Base-by-base conservation (phyloP, 2,329 filamentous ascomycete genomes). In the Grosmannia clavigera region DNA sequence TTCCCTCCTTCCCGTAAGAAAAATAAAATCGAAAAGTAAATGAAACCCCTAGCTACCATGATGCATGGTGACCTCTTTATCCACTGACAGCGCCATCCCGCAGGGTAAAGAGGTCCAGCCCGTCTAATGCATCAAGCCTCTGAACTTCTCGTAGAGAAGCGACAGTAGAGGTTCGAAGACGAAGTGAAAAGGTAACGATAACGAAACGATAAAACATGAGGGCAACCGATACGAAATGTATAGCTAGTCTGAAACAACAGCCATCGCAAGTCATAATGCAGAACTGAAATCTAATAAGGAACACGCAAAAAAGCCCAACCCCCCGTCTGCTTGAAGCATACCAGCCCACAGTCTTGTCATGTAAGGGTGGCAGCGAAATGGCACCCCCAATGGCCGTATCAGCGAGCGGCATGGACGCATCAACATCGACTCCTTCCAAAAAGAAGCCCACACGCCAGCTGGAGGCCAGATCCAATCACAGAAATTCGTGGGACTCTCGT, bases 191-290 rank as follows among this genome's bases (percentile, higher is more conserved):
- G 57, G 33, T 29, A 56, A 14, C 56, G 10, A 57, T 29, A 56
- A 14, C 56, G 10, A 57, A n/a, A 54, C 31, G 50, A 40, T 27
- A 46, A 50, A 50, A 19, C 55, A 55, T 52, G 40, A 27, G 50
- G 22, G 43, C 29, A 56, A 56, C 58, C 56, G 56, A 46, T 61
- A 59, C 60, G 60, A 22, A 55, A 43, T 54, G 54, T 48, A 57
- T 60, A 59, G 58, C 68, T 70, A 68, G 69, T 69, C 70, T 68
- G 62, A 61, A 62, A 29, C 35, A 51, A 54, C 33, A 62, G 60
- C 63, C 64, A 67, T 62, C 58, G 65, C 60, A 63, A 57, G 63
- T 66, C 64, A 64, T 65, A 61, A 65, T 64, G 66, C 64, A 61
- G 62, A 64, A 65, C 63, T 63, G 64, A 29, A 46, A 56, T 58